A percentile compares a stretch with the other conserved stretches of the same genome.
Conservation (phyloP, 495 filamentous ascomycete species). For the Aspergillus leporis region DNA sequence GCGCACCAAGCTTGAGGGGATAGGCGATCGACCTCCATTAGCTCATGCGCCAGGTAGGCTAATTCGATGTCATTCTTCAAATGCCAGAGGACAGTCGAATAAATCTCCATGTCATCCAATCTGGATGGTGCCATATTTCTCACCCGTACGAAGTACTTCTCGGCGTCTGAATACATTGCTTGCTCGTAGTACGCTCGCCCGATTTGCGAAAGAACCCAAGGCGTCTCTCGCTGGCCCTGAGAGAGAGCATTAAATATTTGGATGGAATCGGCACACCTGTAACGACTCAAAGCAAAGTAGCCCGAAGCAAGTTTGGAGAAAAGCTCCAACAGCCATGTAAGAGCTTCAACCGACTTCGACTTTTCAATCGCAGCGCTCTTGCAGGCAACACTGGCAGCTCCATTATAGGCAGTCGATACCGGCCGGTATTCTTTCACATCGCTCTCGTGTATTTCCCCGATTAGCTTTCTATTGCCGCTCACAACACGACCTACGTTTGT, state of each 20-base stretch:
- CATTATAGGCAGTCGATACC: conserved; percentile 25
- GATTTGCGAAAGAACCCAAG: conserved; percentile 91
- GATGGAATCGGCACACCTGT: conserved; percentile 74
- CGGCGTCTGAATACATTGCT: conserved; percentile 78
- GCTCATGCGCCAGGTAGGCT: conserved; percentile 86
- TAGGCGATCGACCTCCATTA: conserved; percentile 80
- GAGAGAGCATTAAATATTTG: conserved; percentile 68
- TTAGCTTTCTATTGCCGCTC: conserved; percentile 70
- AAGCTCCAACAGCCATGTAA: conserved; percentile 77
- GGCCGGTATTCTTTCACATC: conserved; percentile 58
- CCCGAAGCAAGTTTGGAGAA: conserved; percentile 80
- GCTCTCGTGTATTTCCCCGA: conserved; percentile 66
- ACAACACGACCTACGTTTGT: conserved; percentile 79
- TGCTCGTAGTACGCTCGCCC: conserved; percentile 89
- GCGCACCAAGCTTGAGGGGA: conserved; percentile 96
- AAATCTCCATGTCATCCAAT: conserved; percentile 93
- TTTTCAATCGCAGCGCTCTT: conserved; percentile 34
- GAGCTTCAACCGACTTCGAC: conserved; percentile 70
- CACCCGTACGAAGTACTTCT: conserved; percentile 77
- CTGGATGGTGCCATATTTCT: conserved; percentile 74
- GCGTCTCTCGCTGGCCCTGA: conserved; percentile 79
- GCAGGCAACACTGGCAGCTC: conserved; percentile 28
- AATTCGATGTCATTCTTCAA: conserved; percentile 88
- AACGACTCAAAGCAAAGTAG: conserved; percentile 74
- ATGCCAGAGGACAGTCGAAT: conserved; percentile 96